phyloP scores from a whole-genome alignment of 768 basidiomycete genomes.

The Ramaria sp. region DNA sequence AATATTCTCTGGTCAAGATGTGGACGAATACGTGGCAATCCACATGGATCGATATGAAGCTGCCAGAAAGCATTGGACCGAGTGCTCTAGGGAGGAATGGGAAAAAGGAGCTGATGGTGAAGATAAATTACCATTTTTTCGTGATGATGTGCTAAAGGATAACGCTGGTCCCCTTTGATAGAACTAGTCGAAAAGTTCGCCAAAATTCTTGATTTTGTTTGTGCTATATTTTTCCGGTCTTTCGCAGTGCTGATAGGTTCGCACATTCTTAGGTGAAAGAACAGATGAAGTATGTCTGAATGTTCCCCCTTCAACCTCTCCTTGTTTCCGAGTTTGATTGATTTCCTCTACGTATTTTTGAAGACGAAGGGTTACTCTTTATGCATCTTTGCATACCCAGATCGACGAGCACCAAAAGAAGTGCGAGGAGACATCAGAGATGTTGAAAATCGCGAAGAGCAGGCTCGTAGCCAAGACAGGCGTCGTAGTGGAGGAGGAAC shows the following conservation, averaged over 20 bases:
- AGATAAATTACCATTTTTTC: background rate
- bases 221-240: background rate
- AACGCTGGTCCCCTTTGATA: slow-evolving; percentile 13
- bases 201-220: slow-evolving; percentile 36
- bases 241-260: too few relatives aligned
- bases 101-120: slow-evolving; percentile 40
- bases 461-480: slow-evolving; percentile 32
- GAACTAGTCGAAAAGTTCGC: slow-evolving; percentile 32
- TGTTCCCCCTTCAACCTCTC: too few relatives aligned
- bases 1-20: slow-evolving; percentile 30
- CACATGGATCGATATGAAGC: slow-evolving; percentile 34
- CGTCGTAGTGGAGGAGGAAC: slow-evolving; percentile 21
- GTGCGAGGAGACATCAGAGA: slow-evolving; percentile 30
- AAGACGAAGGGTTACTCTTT: slow-evolving; percentile 38
- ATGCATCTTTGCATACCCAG: slow-evolving; percentile 30
- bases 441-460: slow-evolving; percentile 26
- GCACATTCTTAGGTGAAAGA: slow-evolving; percentile 26
- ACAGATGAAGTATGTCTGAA: slow-evolving; percentile 34
- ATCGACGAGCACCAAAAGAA: slow-evolving; percentile 30
- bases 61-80: slow-evolving; percentile 34
- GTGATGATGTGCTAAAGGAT: background rate
- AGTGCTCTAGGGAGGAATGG: slow-evolving; percentile 44
- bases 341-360: background rate
- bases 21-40: slow-evolving; percentile 30
- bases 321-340: background rate